Evolutionary conservation across 1,284 basidiomycete genomes (phyloP), one percentile per base, ranked within the genome.

Genomic region (Polyporus tsugae): DNA sequence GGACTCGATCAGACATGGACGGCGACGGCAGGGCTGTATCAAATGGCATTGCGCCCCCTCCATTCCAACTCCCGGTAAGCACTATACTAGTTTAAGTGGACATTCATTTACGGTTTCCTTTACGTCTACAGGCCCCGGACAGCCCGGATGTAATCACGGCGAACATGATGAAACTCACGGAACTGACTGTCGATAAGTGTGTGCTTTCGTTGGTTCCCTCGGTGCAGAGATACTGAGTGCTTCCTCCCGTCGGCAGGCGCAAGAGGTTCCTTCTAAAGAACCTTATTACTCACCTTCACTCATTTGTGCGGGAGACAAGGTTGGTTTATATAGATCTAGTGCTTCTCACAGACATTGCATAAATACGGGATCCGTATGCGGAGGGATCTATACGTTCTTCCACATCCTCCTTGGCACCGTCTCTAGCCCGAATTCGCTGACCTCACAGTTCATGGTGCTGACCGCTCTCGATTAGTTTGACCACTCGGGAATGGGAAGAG

Each of bases 401-500:
- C 4, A 13, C 35, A 38, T 29, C 9, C 19, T 9, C 36, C 57
- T 9, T 29, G 33, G 10, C 10, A 7, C 13, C 13, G 39, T 39
- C 9, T 39, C 9, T 13, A 29, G 29, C 29, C 29, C 29, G 29
- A 29, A 29, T 29, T 29, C 29, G 29, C 29, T 29, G 29, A 29
- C 29, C 2, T 29, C 29, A 29, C 35, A 19, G 11, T 11, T 17
- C 41, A 1, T 41, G 10, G 55, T 44, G 46, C 33, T 46, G 7
- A 64, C 22, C 11, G 15, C 58, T 22, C 7, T 35, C 19, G 13
- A 25, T 38, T 52, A 88, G 88, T 67, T 79, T 95, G 60, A 93
- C 93, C 11, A 91, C 90, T 0, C 91, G 95, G 9, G 95, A 96
- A 82, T 96, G 95, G 95, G 91, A 93, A 89, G 80, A 84, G 22